These are phyloP conservation scores for Podospora didyma DNA, from an alignment of 495 filamentous ascomycete genomes.

Conservation along the genomic window DNA sequence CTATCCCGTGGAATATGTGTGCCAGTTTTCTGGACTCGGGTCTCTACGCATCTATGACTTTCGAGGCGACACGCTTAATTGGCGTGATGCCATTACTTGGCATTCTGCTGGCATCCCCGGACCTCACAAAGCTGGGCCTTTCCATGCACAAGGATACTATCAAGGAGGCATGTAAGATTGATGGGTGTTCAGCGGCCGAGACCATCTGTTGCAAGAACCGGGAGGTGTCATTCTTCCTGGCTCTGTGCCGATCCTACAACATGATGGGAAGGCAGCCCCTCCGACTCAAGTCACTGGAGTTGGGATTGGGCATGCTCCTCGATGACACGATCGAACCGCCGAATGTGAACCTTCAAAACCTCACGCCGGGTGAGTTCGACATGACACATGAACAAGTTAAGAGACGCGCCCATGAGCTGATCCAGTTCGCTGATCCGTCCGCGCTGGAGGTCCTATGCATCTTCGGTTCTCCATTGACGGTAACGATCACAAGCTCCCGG, in stretches of 20 bases:
- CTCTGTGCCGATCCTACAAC: not conserved
- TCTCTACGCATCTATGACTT: not conserved
- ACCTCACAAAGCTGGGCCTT: not conserved
- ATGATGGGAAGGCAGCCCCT: not conserved
- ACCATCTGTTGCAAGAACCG: not conserved
- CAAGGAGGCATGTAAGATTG: not conserved
- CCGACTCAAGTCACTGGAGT: not conserved
- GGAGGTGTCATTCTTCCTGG: not conserved
- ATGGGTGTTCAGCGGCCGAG: not conserved
- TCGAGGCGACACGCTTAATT: not conserved
- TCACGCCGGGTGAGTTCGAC: too few species aligned
- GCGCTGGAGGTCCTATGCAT: not conserved
- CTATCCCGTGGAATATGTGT: not conserved
- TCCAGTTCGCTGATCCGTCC: not conserved
- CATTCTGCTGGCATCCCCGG: not conserved
- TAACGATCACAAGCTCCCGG: too few species aligned
- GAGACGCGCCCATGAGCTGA: not conserved
- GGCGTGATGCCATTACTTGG: not conserved
- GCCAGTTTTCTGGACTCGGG: not conserved
- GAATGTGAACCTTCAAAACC: too few species aligned
- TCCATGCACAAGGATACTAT: not conserved
- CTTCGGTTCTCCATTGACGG: too few species aligned
- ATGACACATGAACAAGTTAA: not conserved
- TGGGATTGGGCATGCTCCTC: not conserved
- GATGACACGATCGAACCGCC: not conserved